Percentiles rank a stretch among this genome's conserved stretches.
Conservation (phyloP, 257 asterid species). For the Gardenia jasminoides region DNA sequence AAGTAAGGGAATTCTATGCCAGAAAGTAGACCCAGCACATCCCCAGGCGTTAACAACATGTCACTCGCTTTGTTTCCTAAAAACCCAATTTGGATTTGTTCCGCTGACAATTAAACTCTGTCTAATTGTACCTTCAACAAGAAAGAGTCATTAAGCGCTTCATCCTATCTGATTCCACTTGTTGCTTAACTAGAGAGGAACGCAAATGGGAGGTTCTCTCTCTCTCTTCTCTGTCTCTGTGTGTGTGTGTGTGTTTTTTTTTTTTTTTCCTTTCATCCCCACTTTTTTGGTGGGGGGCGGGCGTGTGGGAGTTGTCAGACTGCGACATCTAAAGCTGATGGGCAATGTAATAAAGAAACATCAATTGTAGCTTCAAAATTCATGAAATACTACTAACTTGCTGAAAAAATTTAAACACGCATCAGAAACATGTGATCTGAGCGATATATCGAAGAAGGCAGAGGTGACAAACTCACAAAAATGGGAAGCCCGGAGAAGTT, state of each 20-base stretch:
- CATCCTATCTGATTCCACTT: not conserved
- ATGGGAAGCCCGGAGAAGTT: slow-evolving; percentile 9
- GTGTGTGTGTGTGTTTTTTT: no score
- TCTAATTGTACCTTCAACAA: slow-evolving; percentile 11
- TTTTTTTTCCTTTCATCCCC: no score
- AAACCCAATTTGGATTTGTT: slow-evolving; percentile 7
- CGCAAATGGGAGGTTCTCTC: no score
- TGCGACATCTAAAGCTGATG: not conserved
- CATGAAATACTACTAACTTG: not conserved
- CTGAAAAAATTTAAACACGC: not conserved
- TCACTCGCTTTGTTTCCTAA: slow-evolving; percentile 14
- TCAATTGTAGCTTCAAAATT: not conserved
- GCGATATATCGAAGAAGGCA: not conserved
- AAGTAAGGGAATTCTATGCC: slow-evolving; percentile 44
- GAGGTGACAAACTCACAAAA: slow-evolving; percentile 4
- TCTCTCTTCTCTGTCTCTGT: no score
- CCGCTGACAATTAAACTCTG: slow-evolving; percentile 6
- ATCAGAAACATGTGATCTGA: not conserved
- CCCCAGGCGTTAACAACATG: slow-evolving; percentile 15
- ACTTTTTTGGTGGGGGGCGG: no score
- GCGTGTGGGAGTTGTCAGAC: not conserved
- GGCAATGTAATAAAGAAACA: not conserved
- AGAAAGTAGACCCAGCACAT: slow-evolving; percentile 30
- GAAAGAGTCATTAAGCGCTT: not conserved
- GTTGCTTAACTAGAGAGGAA: slow-evolving; percentile 13